Conservation (phyloP, 192 early-diverging fungal species). For the Dissophora ornata region DNA sequence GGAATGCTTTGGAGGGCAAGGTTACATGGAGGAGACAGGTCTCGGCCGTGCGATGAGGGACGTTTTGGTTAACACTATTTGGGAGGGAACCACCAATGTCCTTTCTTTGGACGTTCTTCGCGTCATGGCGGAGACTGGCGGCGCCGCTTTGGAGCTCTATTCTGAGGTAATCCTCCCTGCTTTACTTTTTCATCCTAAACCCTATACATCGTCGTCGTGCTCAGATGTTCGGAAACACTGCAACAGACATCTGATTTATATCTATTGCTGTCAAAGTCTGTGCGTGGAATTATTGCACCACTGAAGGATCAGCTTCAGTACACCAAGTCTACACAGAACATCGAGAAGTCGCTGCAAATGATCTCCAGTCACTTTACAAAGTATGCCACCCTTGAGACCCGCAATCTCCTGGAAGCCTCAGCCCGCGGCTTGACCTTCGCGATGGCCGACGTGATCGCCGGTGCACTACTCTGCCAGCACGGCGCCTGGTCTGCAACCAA, state of each 20-base stretch:
- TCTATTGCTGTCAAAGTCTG: too few relatives aligned
- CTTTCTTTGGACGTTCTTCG: constrained; percentile 71
- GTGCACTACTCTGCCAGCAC: constrained; percentile 62
- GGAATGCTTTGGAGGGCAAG: constrained; percentile 78
- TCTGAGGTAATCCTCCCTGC: constrained; percentile 46
- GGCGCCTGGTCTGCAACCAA: constrained; percentile 53
- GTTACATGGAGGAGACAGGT: constrained; percentile 81
- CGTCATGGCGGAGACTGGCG: constrained; percentile 64
- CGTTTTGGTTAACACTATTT: constrained; percentile 73
- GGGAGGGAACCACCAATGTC: constrained; percentile 83
- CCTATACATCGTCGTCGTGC: too few relatives aligned
- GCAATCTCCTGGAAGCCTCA: constrained; percentile 50
- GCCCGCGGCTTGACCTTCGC: constrained; percentile 66
- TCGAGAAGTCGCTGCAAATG: constrained; percentile 10
- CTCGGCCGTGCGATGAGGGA: constrained; percentile 68
- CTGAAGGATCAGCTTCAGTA: constrained; percentile 40
- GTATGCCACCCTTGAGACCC: constrained; percentile 45
- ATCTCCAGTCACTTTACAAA: constrained; percentile 31
- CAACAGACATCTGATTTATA: too few relatives aligned
- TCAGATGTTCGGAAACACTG: too few relatives aligned
- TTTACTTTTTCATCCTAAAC: too few relatives aligned
- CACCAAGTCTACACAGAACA: constrained; percentile 17
- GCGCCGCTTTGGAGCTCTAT: constrained; percentile 57
- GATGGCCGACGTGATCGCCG: constrained; percentile 58
- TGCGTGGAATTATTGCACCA: constrained; percentile 37